These are phyloP conservation scores for Periconia digitata DNA, from an alignment of 2,329 filamentous ascomycete genomes.

Conservation along the genomic window DNA sequence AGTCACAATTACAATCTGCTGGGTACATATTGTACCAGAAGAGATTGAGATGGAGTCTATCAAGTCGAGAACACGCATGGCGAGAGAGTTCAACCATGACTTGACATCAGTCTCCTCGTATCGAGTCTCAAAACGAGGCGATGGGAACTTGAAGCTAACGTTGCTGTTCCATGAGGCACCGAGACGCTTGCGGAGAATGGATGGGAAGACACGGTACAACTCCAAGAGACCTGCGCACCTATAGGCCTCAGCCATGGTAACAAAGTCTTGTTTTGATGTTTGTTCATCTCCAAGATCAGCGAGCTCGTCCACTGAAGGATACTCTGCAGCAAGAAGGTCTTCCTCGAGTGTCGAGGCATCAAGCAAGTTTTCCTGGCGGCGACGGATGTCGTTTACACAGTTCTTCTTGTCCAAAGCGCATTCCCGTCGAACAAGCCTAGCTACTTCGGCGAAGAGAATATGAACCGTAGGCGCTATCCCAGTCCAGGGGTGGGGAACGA, in stretches of 20 bases:
- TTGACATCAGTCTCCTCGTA: constrained; percentile 38
- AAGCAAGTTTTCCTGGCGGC: constrained; percentile 38
- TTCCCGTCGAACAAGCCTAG: constrained; percentile 46
- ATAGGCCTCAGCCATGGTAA: constrained; percentile 57
- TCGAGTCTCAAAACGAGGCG: constrained; percentile 34
- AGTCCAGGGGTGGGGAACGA: constrained; percentile 53
- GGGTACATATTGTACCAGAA: constrained; percentile 57
- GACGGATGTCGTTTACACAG: constrained; percentile 25
- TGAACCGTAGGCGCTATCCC: constrained; percentile 50
- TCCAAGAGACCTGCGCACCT: constrained; percentile 57
- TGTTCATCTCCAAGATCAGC: constrained; percentile 55
- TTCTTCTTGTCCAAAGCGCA: constrained; percentile 23
- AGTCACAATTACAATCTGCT: constrained; percentile 56
- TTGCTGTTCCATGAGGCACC: constrained; percentile 25
- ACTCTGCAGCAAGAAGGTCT: constrained; percentile 49
- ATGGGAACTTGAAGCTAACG: constrained; percentile 34
- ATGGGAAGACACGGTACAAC: constrained; percentile 57
- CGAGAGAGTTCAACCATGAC: constrained; percentile 54
- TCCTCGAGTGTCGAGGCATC: constrained; percentile 50
- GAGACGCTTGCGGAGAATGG: constrained; percentile 50
- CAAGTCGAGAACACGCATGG: constrained; percentile 53
- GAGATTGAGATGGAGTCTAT: constrained; percentile 54
- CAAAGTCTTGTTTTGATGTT: constrained; percentile 56
- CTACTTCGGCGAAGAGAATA: constrained; percentile 50
- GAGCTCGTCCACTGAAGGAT: constrained; percentile 51